Evolutionary conservation across 129 eudicot species (phyloP), one percentile per base, ranked within the genome.

Genomic region (Artemisia annua): DNA sequence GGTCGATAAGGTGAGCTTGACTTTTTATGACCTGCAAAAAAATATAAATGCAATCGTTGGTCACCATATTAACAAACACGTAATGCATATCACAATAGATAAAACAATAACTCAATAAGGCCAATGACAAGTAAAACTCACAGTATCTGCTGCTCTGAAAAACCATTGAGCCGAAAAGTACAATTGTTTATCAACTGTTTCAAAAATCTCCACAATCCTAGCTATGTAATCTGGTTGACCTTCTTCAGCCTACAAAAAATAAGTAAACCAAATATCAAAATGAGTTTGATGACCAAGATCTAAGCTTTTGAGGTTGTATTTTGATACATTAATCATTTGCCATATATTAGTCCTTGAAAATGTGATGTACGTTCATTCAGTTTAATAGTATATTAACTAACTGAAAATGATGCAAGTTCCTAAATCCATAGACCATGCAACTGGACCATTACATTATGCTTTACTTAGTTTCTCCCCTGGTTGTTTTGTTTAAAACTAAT

Each of bases 131-230:
- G 35, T 58, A 74, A 74, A 50, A 44, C 88, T 81, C 56, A 83
- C 91, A n/a, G 88, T 86, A 67, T 86, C 88, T 70, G 63, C 82
- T 10, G 88, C 82, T 77, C 91, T 81, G 54, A 70, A 86, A 66
- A 80, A 86, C 91, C 91, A 86, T n/a, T 86, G 91, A 20, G 88
- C 86, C 19, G 84, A 78, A 11, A 75, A 67, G 60, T 80, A 86
- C 7, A 71, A 63, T 44, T 81, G 70, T 12, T 46, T 57, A 48
- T 81, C 79, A 48, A 67, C 65, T 1, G 83, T 81, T 75, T 81
- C 88, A 69, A 86, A 86, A 58, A 86, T 55, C 62, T 86, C 91
- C 18, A 81, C 78, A 8, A 86, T 81, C 74, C 73, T 81, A 60
- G 82, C 88, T 63, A 86, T 81, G 51, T 54, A 86, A 71, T 83